phyloP scores from a whole-genome alignment of 1,139 yeast genomes.

The Yamadazyma epiphylla region DNA sequence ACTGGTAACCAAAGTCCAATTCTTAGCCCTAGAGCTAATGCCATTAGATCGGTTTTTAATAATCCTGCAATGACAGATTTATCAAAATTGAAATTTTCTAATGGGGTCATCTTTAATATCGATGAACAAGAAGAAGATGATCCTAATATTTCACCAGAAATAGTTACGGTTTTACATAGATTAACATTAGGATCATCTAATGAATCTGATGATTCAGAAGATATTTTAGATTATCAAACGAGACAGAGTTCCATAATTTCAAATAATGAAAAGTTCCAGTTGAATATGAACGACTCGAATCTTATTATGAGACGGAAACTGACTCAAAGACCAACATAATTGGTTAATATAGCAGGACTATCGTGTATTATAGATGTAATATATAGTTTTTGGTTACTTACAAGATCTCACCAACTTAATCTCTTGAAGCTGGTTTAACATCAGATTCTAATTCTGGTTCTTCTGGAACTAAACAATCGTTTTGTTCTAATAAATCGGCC shows the following conservation, averaged over 20 bases:
- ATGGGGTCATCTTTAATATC: slow-evolving; percentile 31
- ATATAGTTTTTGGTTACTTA: not conserved
- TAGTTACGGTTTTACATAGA: slow-evolving; percentile 10
- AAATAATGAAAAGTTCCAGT: slow-evolving; percentile 41
- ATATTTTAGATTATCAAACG: slow-evolving; percentile 26
- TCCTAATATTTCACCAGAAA: slow-evolving; percentile 3
- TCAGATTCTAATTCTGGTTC: slow-evolving; percentile 43
- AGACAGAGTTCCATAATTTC: slow-evolving; percentile 42
- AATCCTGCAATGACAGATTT: slow-evolving; percentile 38
- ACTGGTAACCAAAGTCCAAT: slow-evolving; percentile 9
- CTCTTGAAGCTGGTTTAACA: slow-evolving; percentile 38
- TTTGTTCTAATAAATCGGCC: slow-evolving; percentile 74
- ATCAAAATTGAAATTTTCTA: slow-evolving; percentile 8
- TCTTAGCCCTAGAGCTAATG: slow-evolving; percentile 38
- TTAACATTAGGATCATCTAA: slow-evolving; percentile 13
- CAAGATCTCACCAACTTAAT: too few relatives aligned
- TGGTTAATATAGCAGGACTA: slow-evolving; percentile 1
- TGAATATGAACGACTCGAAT: slow-evolving; percentile 42
- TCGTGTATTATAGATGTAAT: slow-evolving; percentile 2
- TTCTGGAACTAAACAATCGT: slow-evolving; percentile 76
- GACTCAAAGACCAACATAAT: slow-evolving; percentile 9
- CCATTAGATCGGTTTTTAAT: slow-evolving; percentile 44
- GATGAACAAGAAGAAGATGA: slow-evolving; percentile 17
- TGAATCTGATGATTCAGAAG: slow-evolving; percentile 17
- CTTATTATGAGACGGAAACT: slow-evolving; percentile 36